These are phyloP conservation scores for Wallacemonas sp. DNA, from an alignment of 208 protist genomes.

Conservation along the genomic window DNA sequence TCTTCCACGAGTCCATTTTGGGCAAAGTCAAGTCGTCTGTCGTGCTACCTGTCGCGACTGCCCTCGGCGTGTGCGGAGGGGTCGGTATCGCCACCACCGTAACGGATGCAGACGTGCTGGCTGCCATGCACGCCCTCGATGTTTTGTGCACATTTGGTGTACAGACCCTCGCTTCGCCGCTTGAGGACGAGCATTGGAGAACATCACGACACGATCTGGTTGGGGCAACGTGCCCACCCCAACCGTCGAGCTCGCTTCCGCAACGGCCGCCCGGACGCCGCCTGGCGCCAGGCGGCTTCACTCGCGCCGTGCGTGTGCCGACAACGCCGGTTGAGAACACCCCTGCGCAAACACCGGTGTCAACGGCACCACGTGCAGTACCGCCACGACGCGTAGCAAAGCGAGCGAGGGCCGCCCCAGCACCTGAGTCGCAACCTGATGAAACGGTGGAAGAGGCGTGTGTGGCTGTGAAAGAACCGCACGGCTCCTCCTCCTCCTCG, in stretches of 20 bases:
- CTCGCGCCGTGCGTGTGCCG: not conserved
- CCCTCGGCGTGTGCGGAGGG: constrained; percentile 80
- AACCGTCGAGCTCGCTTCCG: too few species aligned
- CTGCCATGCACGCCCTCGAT: constrained; percentile 87
- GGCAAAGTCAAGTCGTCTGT: constrained; percentile 66
- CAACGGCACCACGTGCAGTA: not conserved
- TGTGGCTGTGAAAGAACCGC: too few species aligned
- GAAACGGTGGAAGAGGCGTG: too few species aligned
- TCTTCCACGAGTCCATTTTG: constrained; percentile 53
- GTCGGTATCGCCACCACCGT: constrained; percentile 65
- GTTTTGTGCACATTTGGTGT: constrained; percentile 62
- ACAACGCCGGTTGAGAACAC: not conserved
- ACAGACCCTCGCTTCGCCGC: too few species aligned
- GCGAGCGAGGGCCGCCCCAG: constrained; percentile 16
- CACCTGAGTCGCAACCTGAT: too few species aligned
- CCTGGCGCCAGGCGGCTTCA: constrained; percentile 3
- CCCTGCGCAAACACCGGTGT: not conserved
- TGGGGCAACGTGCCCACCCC: too few species aligned
- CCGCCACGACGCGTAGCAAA: constrained; percentile 22
- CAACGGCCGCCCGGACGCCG: constrained; percentile 10
- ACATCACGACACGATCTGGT: not conserved
- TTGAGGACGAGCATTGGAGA: constrained; percentile 34
- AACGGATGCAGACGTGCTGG: constrained; percentile 56
- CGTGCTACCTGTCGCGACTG: constrained; percentile 67
- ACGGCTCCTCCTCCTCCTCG: too few species aligned